Evolutionary conservation across 257 asterid species (phyloP).

Genomic region (Przewalskia tangutica): DNA sequence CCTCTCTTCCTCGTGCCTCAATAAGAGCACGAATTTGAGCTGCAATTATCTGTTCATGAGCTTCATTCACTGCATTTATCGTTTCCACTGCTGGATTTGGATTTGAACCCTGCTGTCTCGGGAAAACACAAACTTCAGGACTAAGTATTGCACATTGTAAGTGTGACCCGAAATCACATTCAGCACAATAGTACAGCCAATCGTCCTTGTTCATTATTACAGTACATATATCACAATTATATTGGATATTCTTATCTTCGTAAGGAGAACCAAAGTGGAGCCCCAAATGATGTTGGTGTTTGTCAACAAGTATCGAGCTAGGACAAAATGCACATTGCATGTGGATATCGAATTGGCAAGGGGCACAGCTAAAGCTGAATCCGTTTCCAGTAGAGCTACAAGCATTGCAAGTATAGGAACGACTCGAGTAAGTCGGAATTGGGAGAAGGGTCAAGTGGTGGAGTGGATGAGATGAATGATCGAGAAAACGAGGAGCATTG

Average conservation of each 20-base stretch:
- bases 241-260: background rate
- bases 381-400: constrained; percentile 15
- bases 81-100: background rate
- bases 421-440: constrained; percentile 8
- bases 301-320: background rate
- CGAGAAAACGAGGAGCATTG: constrained; percentile 21
- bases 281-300: constrained; percentile 15
- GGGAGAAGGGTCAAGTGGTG: constrained; percentile 27
- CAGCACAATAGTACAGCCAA: constrained; percentile 20
- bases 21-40: background rate
- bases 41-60: background rate
- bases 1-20: background rate
- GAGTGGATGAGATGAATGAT: constrained; percentile 19
- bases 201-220: background rate
- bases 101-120: background rate
- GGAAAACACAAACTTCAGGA: background rate
- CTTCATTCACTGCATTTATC: background rate
- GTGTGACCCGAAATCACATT: constrained; percentile 21
- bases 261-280: constrained; percentile 11
- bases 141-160: background rate
- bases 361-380: constrained; percentile 20
- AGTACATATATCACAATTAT: constrained; percentile 9
- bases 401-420: constrained; percentile 16
- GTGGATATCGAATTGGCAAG: constrained; percentile 25
- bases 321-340: constrained; percentile 15